Conservation (phyloP, 1,284 basidiomycete genomes). For the Fomitopsis palustris region DNA sequence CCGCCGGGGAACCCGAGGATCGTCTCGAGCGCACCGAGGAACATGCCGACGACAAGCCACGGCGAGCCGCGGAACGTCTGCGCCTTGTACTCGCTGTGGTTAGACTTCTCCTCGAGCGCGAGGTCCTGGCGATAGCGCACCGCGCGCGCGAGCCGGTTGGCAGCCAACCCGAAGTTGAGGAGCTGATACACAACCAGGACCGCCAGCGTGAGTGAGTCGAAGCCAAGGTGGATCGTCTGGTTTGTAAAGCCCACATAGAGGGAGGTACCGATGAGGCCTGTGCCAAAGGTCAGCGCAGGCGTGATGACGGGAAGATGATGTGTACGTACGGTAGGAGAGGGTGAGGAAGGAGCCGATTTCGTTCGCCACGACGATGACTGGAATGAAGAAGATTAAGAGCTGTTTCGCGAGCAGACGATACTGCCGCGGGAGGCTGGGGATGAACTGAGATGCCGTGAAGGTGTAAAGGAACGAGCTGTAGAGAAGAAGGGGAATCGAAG, state of each 20-base stretch:
- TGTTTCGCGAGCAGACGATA: slow-evolving; percentile 43
- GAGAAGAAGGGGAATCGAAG: slow-evolving; percentile 52
- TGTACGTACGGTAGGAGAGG: slow-evolving; percentile 48
- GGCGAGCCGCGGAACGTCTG: slow-evolving; percentile 55
- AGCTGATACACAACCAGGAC: slow-evolving; percentile 56
- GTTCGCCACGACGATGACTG: slow-evolving; percentile 50
- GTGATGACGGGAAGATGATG: neutral
- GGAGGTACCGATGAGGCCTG: slow-evolving; percentile 11
- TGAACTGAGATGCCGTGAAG: slow-evolving; percentile 44
- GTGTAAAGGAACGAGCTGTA: slow-evolving; percentile 55
- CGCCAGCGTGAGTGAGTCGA: slow-evolving; percentile 56
- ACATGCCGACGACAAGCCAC: slow-evolving; percentile 59
- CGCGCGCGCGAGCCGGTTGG: slow-evolving; percentile 51
- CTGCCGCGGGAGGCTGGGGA: slow-evolving; percentile 48
- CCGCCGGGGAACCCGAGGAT: slow-evolving; percentile 57
- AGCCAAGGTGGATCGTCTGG: slow-evolving; percentile 41
- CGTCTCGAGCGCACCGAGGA: slow-evolving; percentile 61
- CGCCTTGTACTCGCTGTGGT: slow-evolving; percentile 36
- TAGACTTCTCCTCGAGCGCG: slow-evolving; percentile 15
- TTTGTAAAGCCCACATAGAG: slow-evolving; percentile 42
- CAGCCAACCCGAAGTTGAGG: slow-evolving; percentile 51
- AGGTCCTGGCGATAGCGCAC: slow-evolving; percentile 46
- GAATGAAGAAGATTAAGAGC: slow-evolving; percentile 50
- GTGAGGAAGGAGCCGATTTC: slow-evolving; percentile 65
- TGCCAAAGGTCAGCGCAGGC: neutral